phyloP scores from a whole-genome alignment of 352 stramenopile species.

The Aphanomyces invadans region DNA sequence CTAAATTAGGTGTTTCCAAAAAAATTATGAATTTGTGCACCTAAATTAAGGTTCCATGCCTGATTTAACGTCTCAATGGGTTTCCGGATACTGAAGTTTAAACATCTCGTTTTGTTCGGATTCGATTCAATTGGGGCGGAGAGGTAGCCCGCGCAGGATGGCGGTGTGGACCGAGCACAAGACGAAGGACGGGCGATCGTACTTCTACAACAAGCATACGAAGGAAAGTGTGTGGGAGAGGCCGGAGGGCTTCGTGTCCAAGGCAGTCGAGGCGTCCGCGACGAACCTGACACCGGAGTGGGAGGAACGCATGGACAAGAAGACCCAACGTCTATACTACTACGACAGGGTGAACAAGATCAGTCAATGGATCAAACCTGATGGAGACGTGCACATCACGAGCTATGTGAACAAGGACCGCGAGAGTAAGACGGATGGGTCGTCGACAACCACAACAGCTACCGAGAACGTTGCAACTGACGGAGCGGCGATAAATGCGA shows the following conservation, averaged over 20 bases:
- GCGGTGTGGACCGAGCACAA: slow-evolving; percentile 75
- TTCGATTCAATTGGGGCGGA: slow-evolving; percentile 17
- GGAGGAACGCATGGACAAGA: slow-evolving; percentile 83
- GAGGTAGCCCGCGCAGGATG: slow-evolving; percentile 25
- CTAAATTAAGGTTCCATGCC: no score
- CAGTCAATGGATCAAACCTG: slow-evolving; percentile 71
- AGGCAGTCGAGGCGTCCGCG: not conserved
- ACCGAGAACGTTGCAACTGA: not conserved
- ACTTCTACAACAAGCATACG: slow-evolving; percentile 84
- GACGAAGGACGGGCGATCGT: slow-evolving; percentile 78
- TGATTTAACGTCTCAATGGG: no score
- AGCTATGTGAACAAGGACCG: slow-evolving; percentile 34
- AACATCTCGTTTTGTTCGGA: not conserved
- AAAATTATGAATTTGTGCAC: no score
- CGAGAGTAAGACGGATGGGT: slow-evolving; percentile 5
- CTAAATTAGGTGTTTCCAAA: no score
- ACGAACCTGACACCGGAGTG: slow-evolving; percentile 37
- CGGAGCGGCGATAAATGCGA: not conserved
- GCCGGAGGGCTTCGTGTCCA: slow-evolving; percentile 56
- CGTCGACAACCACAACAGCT: slow-evolving; percentile 24
- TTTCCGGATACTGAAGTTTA: no score
- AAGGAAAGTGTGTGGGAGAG: slow-evolving; percentile 86
- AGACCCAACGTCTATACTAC: slow-evolving; percentile 81
- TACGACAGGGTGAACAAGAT: slow-evolving; percentile 75
- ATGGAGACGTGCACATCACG: slow-evolving; percentile 63